Conservation (phyloP, 768 basidiomycete genomes). For the Cantharellus anzutake region DNA sequence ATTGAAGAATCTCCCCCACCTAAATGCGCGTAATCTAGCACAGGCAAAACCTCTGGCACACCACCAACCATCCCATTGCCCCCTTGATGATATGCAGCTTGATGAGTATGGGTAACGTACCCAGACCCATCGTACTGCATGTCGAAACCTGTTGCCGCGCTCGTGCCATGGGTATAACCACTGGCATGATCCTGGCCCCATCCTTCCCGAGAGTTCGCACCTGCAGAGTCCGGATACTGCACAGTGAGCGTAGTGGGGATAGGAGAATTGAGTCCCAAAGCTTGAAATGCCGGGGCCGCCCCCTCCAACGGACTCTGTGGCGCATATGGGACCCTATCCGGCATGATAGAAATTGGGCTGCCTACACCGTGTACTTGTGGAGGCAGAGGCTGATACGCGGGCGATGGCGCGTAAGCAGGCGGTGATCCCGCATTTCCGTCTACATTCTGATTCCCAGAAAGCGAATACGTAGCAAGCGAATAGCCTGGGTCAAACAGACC, state of each 20-base stretch:
- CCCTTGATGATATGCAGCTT: not conserved
- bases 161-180: not conserved
- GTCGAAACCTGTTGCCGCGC: not conserved
- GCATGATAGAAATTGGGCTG: too few relatives aligned
- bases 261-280: not conserved
- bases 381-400: too few relatives aligned
- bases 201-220: not conserved
- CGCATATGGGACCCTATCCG: too few relatives aligned
- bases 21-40: not conserved
- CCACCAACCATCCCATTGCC: not conserved
- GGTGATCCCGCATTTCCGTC: too few relatives aligned
- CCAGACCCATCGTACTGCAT: not conserved
- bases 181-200: not conserved
- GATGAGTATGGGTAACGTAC: not conserved
- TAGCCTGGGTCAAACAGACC: not conserved
- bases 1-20: not conserved
- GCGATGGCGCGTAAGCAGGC: too few relatives aligned
- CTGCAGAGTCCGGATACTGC: not conserved
- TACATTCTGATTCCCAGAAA: too few relatives aligned
- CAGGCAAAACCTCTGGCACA: not conserved
- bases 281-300: too few relatives aligned
- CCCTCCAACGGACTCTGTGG: too few relatives aligned
- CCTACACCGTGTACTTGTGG: too few relatives aligned
- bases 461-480: not conserved
- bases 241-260: not conserved